Percentiles rank a stretch among this genome's conserved stretches.
Conservation (phyloP, 148 eudicot genomes). For the Euryodendron excelsum region DNA sequence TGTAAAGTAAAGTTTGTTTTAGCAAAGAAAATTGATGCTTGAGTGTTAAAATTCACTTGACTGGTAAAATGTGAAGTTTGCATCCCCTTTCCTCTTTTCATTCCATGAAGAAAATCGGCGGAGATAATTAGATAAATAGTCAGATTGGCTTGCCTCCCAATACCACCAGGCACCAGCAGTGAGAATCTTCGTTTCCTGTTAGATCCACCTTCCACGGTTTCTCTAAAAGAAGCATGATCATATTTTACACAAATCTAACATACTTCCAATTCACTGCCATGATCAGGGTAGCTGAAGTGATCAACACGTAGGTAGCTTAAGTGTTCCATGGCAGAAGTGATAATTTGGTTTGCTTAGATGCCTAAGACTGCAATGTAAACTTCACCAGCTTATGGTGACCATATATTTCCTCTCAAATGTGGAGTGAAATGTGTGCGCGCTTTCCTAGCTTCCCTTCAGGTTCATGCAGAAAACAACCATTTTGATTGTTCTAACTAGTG, state of each 20-base stretch:
- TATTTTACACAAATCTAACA: background rate
- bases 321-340: background rate
- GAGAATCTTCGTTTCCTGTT: background rate
- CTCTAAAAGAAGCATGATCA: background rate
- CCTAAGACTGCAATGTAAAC: background rate
- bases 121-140: background rate
- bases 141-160: background rate
- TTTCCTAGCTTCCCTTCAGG: background rate
- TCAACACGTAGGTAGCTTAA: background rate
- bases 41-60: too few species aligned
- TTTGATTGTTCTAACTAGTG: background rate
- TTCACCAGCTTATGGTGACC: background rate
- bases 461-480: background rate
- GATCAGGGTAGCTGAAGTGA: background rate
- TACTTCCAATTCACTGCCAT: background rate
- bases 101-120: background rate
- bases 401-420: background rate
- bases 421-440: background rate
- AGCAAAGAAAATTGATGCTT: too few species aligned
- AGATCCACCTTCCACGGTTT: background rate
- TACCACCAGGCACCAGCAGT: constrained; percentile 9
- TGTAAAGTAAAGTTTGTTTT: too few species aligned
- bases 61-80: too few species aligned
- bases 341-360: background rate
- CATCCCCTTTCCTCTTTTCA: background rate